Conservation (phyloP, 2,329 filamentous ascomycete genomes). For the Fusarium denticulatum region DNA sequence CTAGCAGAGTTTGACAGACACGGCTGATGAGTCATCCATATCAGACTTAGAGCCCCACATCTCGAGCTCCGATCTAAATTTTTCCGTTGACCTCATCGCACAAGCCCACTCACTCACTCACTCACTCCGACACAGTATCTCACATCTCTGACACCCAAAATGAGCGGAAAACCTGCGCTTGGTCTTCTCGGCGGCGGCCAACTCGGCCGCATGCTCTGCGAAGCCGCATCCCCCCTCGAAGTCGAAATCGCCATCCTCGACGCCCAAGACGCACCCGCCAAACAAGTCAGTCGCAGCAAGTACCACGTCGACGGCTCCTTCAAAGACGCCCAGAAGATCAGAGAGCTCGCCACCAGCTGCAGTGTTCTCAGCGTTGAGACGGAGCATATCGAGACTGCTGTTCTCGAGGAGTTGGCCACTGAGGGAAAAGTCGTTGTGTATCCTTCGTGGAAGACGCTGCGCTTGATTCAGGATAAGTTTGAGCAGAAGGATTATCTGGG, state of each 20-base stretch:
- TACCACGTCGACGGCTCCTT: conserved; percentile 87
- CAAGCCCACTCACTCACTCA: not conserved
- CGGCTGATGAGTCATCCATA: conserved; percentile 1
- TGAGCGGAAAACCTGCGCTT: conserved; percentile 44
- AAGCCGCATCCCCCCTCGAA: conserved; percentile 80
- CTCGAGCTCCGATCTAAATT: conserved; percentile 17
- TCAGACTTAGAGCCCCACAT: not conserved
- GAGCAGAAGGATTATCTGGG: conserved; percentile 84
- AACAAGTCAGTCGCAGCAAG: conserved; percentile 81
- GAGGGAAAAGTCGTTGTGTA: conserved; percentile 70
- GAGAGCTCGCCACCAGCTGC: conserved; percentile 77
- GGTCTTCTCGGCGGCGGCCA: conserved; percentile 72
- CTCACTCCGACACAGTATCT: not conserved
- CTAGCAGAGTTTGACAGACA: not conserved
- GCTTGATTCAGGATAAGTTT: conserved; percentile 94
- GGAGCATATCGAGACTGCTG: conserved; percentile 91
- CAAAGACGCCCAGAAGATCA: conserved; percentile 82
- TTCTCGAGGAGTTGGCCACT: conserved; percentile 82
- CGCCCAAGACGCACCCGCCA: conserved; percentile 78
- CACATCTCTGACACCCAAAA: not conserved
- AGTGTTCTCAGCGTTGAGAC: conserved; percentile 94
- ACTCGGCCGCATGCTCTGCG: conserved; percentile 92
- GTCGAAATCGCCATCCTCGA: conserved; percentile 84
- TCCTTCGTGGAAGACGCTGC: conserved; percentile 86
- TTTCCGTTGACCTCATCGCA: conserved; percentile 26